Percentiles rank a stretch among this genome's conserved stretches.
phyloP scores from a whole-genome alignment of 345 rosid genomes.

The Dimocarpus longan region DNA sequence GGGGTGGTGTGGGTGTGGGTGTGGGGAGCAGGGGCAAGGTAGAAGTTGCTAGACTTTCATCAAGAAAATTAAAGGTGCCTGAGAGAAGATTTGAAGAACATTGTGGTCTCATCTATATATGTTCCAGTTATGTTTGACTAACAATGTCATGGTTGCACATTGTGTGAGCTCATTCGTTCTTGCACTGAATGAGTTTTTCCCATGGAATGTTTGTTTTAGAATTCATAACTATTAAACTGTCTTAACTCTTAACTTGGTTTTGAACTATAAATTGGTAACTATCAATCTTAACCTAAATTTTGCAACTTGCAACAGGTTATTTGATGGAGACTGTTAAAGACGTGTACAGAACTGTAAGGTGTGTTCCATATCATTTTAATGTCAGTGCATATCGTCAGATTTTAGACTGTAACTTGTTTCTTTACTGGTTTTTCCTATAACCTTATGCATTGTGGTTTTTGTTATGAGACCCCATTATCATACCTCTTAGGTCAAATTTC shows the following conservation, averaged over 20 bases:
- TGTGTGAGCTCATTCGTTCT: not conserved
- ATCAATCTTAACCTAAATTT: slow-evolving; percentile 10
- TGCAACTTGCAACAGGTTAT: slow-evolving; percentile 38
- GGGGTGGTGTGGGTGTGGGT: too few relatives aligned
- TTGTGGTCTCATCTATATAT: not conserved
- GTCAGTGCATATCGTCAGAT: slow-evolving; percentile 6
- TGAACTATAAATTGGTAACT: not conserved
- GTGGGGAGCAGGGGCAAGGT: too few relatives aligned
- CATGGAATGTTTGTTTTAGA: not conserved
- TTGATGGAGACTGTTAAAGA: slow-evolving; percentile 38
- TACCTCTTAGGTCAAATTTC: not conserved
- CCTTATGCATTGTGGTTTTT: not conserved
- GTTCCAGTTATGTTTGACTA: not conserved
- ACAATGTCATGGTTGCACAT: not conserved
- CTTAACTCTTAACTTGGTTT: not conserved
- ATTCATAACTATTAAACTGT: not conserved
- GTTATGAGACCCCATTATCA: not conserved
- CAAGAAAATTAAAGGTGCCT: not conserved
- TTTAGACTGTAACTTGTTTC: not conserved
- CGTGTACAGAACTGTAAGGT: slow-evolving; percentile 40
- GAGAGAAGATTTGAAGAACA: not conserved
- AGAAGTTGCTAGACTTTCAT: not conserved
- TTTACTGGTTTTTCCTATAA: not conserved
- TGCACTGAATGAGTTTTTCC: not conserved
- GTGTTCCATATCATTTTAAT: not conserved